Percentiles rank a stretch among this genome's conserved stretches.
Conservation (phyloP, 768 basidiomycete genomes). For the Mycena vitilis region DNA sequence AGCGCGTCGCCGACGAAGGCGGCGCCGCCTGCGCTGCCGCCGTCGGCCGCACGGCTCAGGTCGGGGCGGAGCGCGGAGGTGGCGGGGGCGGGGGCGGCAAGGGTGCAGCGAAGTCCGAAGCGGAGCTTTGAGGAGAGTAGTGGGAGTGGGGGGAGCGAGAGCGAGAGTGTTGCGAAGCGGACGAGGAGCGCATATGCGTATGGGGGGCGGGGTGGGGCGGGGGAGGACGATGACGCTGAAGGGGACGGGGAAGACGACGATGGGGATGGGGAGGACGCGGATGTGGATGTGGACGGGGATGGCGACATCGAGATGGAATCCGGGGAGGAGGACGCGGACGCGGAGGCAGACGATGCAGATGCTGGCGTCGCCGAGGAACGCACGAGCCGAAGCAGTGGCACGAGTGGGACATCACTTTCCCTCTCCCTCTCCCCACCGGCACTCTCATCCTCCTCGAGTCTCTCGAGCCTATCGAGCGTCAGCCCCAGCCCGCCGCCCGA, state of each 20-base stretch:
- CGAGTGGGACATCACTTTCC: conserved; percentile 39
- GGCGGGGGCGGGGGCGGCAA: conserved; percentile 17
- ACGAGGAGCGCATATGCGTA: conserved; percentile 43
- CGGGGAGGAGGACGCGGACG: conserved; percentile 34
- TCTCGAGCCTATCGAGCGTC: conserved; percentile 36
- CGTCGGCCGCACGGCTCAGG: conserved; percentile 3
- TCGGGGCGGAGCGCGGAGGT: conserved; percentile 3
- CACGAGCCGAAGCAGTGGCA: conserved; percentile 37
- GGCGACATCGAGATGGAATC: conserved; percentile 35
- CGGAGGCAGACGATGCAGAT: conserved; percentile 36
- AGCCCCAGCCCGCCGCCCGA: conserved; percentile 38
- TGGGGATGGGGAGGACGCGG: conserved; percentile 35
- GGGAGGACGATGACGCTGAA: conserved; percentile 8
- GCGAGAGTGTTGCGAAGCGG: conserved; percentile 36
- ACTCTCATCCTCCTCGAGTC: conserved; percentile 35
- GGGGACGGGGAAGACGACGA: conserved; percentile 13
- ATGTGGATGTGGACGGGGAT: conserved; percentile 35
- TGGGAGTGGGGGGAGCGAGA: conserved; percentile 44
- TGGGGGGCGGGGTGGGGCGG: not conserved
- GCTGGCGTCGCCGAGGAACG: conserved; percentile 30
- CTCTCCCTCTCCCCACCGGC: conserved; percentile 32
- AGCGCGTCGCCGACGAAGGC: conserved; percentile 33
- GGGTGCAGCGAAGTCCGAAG: conserved; percentile 62
- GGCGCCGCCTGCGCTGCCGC: conserved; percentile 33
- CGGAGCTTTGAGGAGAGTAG: conserved; percentile 68